Evolutionary conservation across 1,284 basidiomycete species (phyloP).

Genomic region (Pascua guehoae): DNA sequence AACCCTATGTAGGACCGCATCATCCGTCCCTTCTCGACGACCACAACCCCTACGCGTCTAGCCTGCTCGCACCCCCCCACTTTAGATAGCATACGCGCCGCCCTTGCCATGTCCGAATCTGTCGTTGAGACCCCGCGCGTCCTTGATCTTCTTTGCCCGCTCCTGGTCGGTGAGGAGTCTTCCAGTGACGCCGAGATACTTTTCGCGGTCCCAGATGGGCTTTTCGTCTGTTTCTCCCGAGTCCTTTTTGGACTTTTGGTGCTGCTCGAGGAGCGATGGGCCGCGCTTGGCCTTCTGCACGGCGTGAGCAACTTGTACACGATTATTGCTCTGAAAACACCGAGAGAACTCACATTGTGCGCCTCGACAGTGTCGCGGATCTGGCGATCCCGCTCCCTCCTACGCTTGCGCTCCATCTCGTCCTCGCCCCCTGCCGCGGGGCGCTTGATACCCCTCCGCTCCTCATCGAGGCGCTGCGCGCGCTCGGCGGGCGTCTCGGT

Average conservation of each 20-base stretch:
- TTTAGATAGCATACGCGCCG: slow-evolving; percentile 37
- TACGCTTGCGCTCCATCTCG: slow-evolving; percentile 52
- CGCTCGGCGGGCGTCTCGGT: slow-evolving; percentile 88
- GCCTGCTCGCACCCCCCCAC: slow-evolving; percentile 55
- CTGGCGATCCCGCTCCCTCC: slow-evolving; percentile 62
- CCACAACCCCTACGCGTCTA: too few species aligned
- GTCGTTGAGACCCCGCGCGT: slow-evolving; percentile 72
- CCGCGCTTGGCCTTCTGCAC: slow-evolving; percentile 64
- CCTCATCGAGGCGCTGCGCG: slow-evolving; percentile 77
- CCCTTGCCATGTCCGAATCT: slow-evolving; percentile 62
- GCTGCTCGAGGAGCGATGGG: slow-evolving; percentile 65
- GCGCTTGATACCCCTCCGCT: slow-evolving; percentile 76
- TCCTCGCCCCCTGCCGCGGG: slow-evolving; percentile 50
- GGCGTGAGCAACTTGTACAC: not conserved
- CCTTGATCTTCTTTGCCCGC: slow-evolving; percentile 68
- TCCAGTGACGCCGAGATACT: slow-evolving; percentile 81
- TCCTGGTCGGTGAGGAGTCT: slow-evolving; percentile 78
- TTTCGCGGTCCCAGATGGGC: slow-evolving; percentile 78
- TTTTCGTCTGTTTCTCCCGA: slow-evolving; percentile 54
- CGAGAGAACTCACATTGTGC: slow-evolving; percentile 65
- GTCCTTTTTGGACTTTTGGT: slow-evolving; percentile 51
- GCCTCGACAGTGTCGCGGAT: slow-evolving; percentile 68
- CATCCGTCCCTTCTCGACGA: not conserved
- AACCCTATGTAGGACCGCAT: too few species aligned
- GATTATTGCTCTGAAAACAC: not conserved